phyloP scores from a whole-genome alignment of 371 early-diverging fungal species.

The Rhizopus sp. region DNA sequence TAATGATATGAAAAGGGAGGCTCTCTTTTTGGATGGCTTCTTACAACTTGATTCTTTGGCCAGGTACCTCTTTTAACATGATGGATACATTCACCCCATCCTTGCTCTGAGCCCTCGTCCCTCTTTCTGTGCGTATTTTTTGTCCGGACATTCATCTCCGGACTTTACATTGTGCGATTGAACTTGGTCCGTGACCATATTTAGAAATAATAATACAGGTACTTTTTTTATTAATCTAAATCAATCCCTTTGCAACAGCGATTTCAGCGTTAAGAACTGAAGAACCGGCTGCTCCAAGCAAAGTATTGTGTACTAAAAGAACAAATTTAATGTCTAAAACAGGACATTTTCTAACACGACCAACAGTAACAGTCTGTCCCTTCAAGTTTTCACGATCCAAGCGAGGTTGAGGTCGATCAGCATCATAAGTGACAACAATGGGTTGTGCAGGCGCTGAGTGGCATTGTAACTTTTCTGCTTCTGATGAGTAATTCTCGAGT shows the following conservation, averaged over 20 bases:
- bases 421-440: slow-evolving; percentile 71
- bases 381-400: slow-evolving; percentile 84
- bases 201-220: not conserved
- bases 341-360: slow-evolving; percentile 82
- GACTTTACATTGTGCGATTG: too few species aligned
- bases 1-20: slow-evolving; percentile 19
- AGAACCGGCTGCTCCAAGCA: slow-evolving; percentile 96
- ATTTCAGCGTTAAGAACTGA: slow-evolving; percentile 95
- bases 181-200: not conserved
- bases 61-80: too few species aligned
- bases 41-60: slow-evolving; percentile 3
- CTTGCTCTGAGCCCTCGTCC: not conserved
- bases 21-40: slow-evolving; percentile 9
- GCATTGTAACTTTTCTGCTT: slow-evolving; percentile 74
- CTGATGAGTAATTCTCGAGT: slow-evolving; percentile 72
- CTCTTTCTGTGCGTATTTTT: slow-evolving; percentile 1
- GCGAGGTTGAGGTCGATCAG: slow-evolving; percentile 94
- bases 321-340: slow-evolving; percentile 90
- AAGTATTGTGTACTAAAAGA: slow-evolving; percentile 92
- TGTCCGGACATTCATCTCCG: too few species aligned
- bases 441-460: slow-evolving; percentile 81
- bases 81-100: slow-evolving; percentile 2
- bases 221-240: slow-evolving; percentile 30
- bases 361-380: slow-evolving; percentile 91
- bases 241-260: slow-evolving; percentile 77